phyloP scores from a whole-genome alignment of 441 rosid species.

The Corymbia calophylla region DNA sequence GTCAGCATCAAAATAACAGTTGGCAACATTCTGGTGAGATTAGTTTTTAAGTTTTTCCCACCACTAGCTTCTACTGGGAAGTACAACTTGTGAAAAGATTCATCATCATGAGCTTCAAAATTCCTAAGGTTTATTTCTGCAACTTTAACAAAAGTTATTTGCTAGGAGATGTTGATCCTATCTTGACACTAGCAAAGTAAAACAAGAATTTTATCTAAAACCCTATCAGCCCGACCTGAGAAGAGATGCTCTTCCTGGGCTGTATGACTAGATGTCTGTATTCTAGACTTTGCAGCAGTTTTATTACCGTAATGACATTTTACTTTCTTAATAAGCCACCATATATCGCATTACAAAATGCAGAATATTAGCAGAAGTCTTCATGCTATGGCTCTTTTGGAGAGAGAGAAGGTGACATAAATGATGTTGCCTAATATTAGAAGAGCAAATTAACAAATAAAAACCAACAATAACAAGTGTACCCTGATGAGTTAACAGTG shows the following conservation, averaged over 20 bases:
- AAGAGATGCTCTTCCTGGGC: neutral
- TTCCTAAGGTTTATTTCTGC: neutral
- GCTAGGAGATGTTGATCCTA: neutral
- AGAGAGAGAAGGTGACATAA: neutral
- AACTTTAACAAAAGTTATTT: neutral
- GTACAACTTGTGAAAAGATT: neutral
- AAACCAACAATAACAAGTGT: neutral
- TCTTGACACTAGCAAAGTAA: neutral
- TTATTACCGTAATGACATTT: neutral
- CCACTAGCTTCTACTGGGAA: neutral
- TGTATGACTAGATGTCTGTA: neutral
- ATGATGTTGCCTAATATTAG: neutral
- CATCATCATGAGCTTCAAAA: neutral
- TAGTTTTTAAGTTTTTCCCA: neutral
- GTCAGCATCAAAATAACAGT: neutral
- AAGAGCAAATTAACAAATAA: neutral
- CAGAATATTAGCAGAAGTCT: neutral
- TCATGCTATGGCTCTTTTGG: neutral
- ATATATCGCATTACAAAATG: neutral
- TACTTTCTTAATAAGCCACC: neutral
- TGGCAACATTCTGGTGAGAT: neutral
- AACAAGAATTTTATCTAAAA: neutral
- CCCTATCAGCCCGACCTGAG: neutral
- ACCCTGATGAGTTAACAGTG: conserved; percentile 22
- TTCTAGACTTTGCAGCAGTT: neutral